Evolutionary conservation across 1,284 basidiomycete species (phyloP), one percentile per base, ranked within the genome.

Genomic region (Pseudozyma thailandica): DNA sequence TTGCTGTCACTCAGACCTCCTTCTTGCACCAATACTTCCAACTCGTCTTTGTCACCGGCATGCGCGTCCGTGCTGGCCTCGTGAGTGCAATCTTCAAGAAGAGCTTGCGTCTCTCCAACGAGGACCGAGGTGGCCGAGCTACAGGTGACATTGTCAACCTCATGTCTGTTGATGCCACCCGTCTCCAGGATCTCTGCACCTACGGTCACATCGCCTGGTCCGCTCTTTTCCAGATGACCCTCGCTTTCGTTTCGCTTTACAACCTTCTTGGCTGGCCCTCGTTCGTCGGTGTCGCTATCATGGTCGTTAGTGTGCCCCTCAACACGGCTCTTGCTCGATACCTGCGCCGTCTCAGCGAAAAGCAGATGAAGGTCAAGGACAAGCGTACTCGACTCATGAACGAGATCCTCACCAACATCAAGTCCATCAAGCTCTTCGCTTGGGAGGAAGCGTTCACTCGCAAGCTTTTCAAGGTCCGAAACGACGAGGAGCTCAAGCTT

Each of bases 311-410:
- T 43, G 88, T 86, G 82, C 90, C 91, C 0, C 72, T 89, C 0
- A 93, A 94, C 83, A 89, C 88, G 0, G 78, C 84, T 52, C 87
- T 89, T 39, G 92, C 96, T 89, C 90, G 89, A 79, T 85, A 85
- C 20, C 86, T 94, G 43, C 92, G 94, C 80, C 83, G 82, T 2
- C 82, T 91, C 44, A 88, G 94, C n/a, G 86, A 87, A 60, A 90
- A 90, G 80, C 89, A 89, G 49, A 95, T 96, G 92, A 82, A 85
- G 4, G 97, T 91, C 91, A 97, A 94, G 0, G 94, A 96, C 80
- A 73, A 90, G 76, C 72, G 81, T 13, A 72, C 74, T n/a, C 78
- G 79, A 33, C 70, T 75, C 28, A 82, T 81, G 48, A 78, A 81
- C 33, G 81, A 82, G 56, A 70, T 82, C 35, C 65, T 82, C 16